Base-by-base conservation (phyloP, 306 rosid genomes). In the Castanospermum australe region DNA sequence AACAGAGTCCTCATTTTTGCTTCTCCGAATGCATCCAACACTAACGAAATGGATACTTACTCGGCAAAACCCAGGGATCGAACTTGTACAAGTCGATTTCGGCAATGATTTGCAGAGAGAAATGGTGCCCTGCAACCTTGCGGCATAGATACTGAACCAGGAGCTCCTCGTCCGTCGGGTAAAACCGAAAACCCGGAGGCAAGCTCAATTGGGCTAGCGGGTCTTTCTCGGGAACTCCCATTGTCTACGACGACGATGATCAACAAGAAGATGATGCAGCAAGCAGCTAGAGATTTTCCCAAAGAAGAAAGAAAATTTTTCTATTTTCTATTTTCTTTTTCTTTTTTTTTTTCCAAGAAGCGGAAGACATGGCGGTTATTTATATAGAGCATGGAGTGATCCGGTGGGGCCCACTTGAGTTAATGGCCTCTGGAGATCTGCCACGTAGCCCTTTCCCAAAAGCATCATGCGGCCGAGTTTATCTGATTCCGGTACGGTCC, bases 151-250 rank as follows among this genome's bases (percentile, higher is more conserved):
- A 94, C 60, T 94, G 97, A 65, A 94, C 98, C 30, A 94, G 57
- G 76, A 94, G 97, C 86, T 94, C 98, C 65, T 94, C 98, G 18
- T 94, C 98, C 0, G 97, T 94, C 1, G 98, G 97, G 48, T 20
- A 94, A 55, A 94, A 94, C 33, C 98, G 88, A 44, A 94, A 94
- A 28, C 98, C 98, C 11, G 98, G 97, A 8, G 98, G 98, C 61
- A 94, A 86, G 39, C 89, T 86, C 55, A 94, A 86, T 77, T 92
- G 93, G 12, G 92, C 64, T 2, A 90, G 91, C 2, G 88, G 90
- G 63, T 89, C 98, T 1, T 39, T 79, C 24, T 82, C 92, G 3
- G 82, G 79, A 12, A 89, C 87, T 48, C 91, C 97, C 99, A 94
- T 94, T 51, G n/a, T 22, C 6, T 47, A 15, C 28, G 32, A 61